Evolutionary conservation across 768 basidiomycete genomes (phyloP).

Genomic region (Suillus subalutaceus): DNA sequence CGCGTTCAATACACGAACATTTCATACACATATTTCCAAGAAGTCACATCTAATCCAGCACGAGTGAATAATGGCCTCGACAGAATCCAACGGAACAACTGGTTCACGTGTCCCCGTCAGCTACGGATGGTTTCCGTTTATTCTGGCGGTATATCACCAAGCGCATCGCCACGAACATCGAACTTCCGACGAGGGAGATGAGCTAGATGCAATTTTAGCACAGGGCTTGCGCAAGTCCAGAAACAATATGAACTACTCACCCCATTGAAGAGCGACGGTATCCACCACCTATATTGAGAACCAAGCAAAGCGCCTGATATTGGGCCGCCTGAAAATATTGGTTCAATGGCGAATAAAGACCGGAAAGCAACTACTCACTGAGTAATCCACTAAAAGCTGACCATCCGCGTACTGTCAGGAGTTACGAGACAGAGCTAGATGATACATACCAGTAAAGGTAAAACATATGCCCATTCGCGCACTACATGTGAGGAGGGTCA

Average conservation of each 20-base stretch:
- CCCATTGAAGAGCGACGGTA: background rate
- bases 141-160: background rate
- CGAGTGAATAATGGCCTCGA: background rate
- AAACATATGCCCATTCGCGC: background rate
- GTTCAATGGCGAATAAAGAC: background rate
- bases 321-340: background rate
- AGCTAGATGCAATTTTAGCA: background rate
- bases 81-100: background rate
- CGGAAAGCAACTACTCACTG: background rate
- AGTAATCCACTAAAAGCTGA: background rate
- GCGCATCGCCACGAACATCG: background rate
- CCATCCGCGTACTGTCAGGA: background rate
- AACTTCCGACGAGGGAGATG: background rate
- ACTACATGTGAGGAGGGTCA: background rate
- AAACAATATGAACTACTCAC: background rate
- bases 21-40: background rate
- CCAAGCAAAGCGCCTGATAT: conserved; percentile 1
- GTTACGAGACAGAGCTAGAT: background rate
- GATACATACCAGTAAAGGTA: background rate
- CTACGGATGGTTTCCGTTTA: background rate
- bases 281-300: conserved; percentile 4
- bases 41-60: background rate
- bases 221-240: background rate
- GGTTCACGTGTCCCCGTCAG: background rate
- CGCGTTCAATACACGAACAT: background rate